These are phyloP conservation scores for Saitoella complicata DNA, from an alignment of 805 yeast genomes.

Conservation along the genomic window DNA sequence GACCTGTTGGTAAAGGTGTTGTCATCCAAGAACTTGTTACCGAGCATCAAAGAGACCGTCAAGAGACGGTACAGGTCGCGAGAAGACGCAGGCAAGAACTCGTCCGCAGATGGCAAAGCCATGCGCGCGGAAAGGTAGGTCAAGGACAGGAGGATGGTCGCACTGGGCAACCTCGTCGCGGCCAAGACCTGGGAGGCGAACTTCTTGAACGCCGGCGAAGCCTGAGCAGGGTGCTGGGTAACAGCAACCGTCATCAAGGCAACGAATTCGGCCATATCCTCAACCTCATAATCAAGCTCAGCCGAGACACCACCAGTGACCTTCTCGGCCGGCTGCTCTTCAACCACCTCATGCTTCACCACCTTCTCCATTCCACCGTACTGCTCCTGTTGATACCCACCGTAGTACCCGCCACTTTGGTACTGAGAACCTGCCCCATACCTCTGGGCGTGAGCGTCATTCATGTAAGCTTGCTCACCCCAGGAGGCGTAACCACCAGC, in stretches of 20 bases:
- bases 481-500: too few species aligned
- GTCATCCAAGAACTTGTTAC: constrained; percentile 91
- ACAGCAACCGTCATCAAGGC: constrained; percentile 53
- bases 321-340: background rate
- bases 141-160: constrained; percentile 64
- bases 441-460: too few species aligned
- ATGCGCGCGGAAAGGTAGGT: constrained; percentile 58
- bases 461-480: too few species aligned
- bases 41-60: constrained; percentile 57
- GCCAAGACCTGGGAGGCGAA: constrained; percentile 53
- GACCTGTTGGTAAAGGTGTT: constrained; percentile 89
- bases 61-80: constrained; percentile 32
- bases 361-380: too few species aligned
- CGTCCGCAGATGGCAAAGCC: constrained; percentile 10
- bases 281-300: constrained; percentile 64
- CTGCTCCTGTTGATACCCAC: too few species aligned
- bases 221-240: constrained; percentile 20
- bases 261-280: constrained; percentile 63
- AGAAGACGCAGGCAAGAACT: constrained; percentile 14
- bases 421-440: too few species aligned
- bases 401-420: too few species aligned
- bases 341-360: background rate
- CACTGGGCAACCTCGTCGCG: constrained; percentile 76
- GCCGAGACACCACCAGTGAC: constrained; percentile 59
- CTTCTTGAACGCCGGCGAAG: constrained; percentile 37